Conservation (phyloP, 257 asterid species). For the Sherardia arvensis region DNA sequence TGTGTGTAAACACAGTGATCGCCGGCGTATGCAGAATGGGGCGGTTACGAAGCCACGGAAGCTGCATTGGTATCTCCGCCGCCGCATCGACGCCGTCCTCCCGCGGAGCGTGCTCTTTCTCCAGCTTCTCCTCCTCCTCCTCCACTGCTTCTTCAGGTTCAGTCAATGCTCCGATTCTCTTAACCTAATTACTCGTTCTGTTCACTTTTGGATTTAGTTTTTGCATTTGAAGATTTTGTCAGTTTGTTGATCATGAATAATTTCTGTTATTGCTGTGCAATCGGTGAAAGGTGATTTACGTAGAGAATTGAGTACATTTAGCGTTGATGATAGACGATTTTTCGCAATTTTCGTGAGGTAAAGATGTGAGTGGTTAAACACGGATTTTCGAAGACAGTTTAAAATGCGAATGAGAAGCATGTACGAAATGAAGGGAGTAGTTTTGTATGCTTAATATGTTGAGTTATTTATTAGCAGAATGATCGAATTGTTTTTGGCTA, state of each 20-base stretch:
- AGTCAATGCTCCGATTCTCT: not conserved
- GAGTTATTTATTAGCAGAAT: not conserved
- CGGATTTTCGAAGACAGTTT: not conserved
- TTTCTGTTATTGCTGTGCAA: not conserved
- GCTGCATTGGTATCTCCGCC: conserved; percentile 19
- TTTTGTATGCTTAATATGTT: not conserved
- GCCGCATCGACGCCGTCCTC: conserved; percentile 1
- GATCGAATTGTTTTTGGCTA: not conserved
- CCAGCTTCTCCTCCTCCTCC: conserved; percentile 9
- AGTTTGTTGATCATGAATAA: not conserved
- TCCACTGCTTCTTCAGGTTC: conserved; percentile 11
- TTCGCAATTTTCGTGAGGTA: not conserved
- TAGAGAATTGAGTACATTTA: not conserved
- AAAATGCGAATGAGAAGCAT: not conserved
- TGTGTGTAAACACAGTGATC: not conserved
- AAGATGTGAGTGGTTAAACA: not conserved
- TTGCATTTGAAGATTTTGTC: too few relatives aligned
- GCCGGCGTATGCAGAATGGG: conserved; percentile 8
- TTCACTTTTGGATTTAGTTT: not conserved
- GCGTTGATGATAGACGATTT: not conserved
- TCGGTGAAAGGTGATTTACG: not conserved
- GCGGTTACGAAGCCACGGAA: conserved; percentile 13
- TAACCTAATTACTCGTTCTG: not conserved
- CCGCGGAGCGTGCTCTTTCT: conserved; percentile 10
- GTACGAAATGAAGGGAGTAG: not conserved